Base-by-base conservation (phyloP, 2,329 filamentous ascomycete species). In the Ilyonectria destructans region DNA sequence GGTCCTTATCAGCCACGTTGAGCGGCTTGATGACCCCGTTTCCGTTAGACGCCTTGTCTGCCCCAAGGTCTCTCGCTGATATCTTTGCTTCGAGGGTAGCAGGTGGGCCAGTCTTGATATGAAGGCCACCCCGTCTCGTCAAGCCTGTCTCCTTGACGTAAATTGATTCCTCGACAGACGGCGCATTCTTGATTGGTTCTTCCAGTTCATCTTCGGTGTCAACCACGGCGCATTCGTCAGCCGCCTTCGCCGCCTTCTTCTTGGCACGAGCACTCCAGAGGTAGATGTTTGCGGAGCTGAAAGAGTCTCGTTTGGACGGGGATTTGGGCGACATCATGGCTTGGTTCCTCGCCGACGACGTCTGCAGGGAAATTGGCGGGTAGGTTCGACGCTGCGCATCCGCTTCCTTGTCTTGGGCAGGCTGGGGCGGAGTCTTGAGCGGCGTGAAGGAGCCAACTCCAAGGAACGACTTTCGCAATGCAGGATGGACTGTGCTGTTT, bases 291-390 rank as follows among this genome's bases (percentile, higher is more conserved):
- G 77, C 26, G 26, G 26, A 26, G 26, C 26, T 26, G 6, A 26
- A 71, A 4, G 77, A 72, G 2, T 81, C 80, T 6, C 79, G 77
- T 19, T 77, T 65, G 0, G 75, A 62, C 1, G 79, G 73, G 1
- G 77, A 72, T 13, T 77, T 75, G 2, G 79, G 75, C 1, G 77
- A 76, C 7, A 77, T 67, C 9, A 76, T 62, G 1, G 74, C 71
- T n/a, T 77, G 77, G 6, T 74, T 72, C 55, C 77, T 79, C 5
- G 68, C 69, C 0, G 75, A 70, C 2, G 71, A 61, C 6, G 75
- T 78, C n/a, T 78, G 77, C 29, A 80, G 77, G 1, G 82, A 79
- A 55, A 82, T 82, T 8, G 81, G 82, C 1, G 81, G 81, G 37
- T 82, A 83, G 1, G 77, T 74, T 58, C 79, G 74, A 2, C 73